Evolutionary conservation across 352 stramenopile genomes (phyloP), one percentile per base, ranked within the genome.

Genomic region (Globisporangium iwayamae): DNA sequence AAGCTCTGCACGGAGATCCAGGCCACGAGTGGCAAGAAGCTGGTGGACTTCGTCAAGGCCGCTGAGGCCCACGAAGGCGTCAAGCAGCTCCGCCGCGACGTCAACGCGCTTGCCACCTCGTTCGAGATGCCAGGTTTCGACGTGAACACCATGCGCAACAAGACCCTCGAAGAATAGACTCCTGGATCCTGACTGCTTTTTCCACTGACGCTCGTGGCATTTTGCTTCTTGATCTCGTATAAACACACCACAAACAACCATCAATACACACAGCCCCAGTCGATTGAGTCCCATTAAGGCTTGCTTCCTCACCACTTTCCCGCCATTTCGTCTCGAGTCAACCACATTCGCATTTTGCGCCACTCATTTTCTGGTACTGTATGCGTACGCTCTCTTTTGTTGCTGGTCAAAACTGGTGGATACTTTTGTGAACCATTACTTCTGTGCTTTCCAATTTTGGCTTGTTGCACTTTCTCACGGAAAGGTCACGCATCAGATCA

Each of bases 91-190:
- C 83, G 85, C 74, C 67, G 84, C 36, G 87, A 98, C 41, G 95
- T 99, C 16, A 97, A 98, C 71, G 75, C 73, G n/a, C 97, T 99
- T 60, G 90, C 96, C 30, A 94, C 85, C 25, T 85, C 76, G 50
- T 99, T 99, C 73, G 89, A 95, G 68, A 99, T 99, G 96, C 96
- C 96, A 62, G 96, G 96, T 57, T 97, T 99, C 67, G 96, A 97
- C 65, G 83, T 94, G 28, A 77, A 74, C 48, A 84, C 86, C 66
- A 97, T 96, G 90, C 83, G 84, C 78, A 90, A 93, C 86, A 94
- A 94, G 80, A 77, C 68, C 59, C 81, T 90, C 48, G 73, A 90
- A 55, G 77, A 79, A 63, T 90, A 89, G 79, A 45, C 47, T 18
- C 7, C 34, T 25, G 45, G 10, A 18, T 48, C 47, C 30, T 57